Conservation (phyloP, 768 basidiomycete species). For the Suillus americanus region DNA sequence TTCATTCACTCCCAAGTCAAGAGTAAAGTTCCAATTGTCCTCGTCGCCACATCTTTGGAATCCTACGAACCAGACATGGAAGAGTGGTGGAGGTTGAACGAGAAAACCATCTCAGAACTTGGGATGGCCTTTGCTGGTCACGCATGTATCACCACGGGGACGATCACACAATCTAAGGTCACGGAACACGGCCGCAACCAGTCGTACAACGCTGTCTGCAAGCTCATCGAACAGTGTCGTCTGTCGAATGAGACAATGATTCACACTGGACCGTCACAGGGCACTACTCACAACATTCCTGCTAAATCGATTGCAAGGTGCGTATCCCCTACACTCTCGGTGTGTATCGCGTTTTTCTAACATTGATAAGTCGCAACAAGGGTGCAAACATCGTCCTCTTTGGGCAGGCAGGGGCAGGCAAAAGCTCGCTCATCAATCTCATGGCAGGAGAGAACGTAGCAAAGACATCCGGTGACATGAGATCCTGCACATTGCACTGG, state of each 20-base stretch:
- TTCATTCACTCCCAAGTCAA: constrained; percentile 31
- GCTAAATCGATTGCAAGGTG: background rate
- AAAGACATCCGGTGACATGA: constrained; percentile 19
- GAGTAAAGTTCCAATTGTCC: constrained; percentile 32
- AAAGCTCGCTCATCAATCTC: no score
- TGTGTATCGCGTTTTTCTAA: no score
- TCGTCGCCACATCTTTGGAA: constrained; percentile 36
- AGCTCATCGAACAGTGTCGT: background rate
- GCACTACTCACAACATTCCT: background rate
- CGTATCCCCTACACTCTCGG: background rate
- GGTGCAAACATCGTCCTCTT: no score
- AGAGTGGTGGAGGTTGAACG: constrained; percentile 39
- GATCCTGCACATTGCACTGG: constrained; percentile 37
- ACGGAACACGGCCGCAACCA: background rate
- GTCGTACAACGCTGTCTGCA: constrained; percentile 23
- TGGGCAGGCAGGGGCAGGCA: no score
- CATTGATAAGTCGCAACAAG: no score
- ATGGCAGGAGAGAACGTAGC: no score
- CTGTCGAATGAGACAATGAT: background rate
- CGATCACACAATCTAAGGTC: background rate
- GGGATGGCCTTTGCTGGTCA: constrained; percentile 6
- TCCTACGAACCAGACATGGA: constrained; percentile 32
- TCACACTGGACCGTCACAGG: background rate
- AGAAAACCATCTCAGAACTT: constrained; percentile 26
- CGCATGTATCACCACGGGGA: constrained; percentile 8